phyloP scores from a whole-genome alignment of 805 yeast genomes.

The Metschnikowia continentalis region DNA sequence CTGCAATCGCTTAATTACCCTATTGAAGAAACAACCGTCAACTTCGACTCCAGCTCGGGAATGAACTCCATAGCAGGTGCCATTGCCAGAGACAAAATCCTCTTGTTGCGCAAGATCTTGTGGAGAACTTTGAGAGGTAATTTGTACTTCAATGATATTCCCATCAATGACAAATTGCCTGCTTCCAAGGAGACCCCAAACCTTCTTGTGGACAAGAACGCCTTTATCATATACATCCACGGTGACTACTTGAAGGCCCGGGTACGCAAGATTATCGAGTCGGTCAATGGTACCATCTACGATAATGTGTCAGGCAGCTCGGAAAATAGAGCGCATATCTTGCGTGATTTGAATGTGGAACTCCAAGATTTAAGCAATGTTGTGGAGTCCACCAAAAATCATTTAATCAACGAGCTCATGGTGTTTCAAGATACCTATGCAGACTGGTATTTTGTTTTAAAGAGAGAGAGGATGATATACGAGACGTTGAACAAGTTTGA shows the following conservation, averaged over 20 bases:
- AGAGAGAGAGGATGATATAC: conserved; percentile 56
- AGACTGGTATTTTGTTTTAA: conserved; percentile 32
- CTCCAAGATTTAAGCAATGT: conserved; percentile 31
- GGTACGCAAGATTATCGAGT: conserved; percentile 33
- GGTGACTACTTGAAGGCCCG: conserved; percentile 35
- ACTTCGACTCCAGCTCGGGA: conserved; percentile 19
- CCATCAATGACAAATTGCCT: conserved; percentile 21
- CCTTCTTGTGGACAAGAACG: conserved; percentile 28
- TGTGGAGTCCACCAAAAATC: conserved; percentile 31
- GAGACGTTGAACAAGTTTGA: conserved; percentile 61
- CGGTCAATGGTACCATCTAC: conserved; percentile 37
- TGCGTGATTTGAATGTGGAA: conserved; percentile 29
- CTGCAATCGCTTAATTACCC: conserved; percentile 22
- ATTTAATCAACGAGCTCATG: conserved; percentile 35
- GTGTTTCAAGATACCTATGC: conserved; percentile 34
- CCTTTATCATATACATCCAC: conserved; percentile 38
- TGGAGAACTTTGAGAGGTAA: conserved; percentile 44
- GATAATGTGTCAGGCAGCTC: conserved; percentile 34
- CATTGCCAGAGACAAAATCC: conserved; percentile 32
- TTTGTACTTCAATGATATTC: conserved; percentile 37
- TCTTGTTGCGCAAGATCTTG: conserved; percentile 34
- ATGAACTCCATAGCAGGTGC: conserved; percentile 36
- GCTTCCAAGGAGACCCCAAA: conserved; percentile 16
- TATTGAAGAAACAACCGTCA: conserved; percentile 16
- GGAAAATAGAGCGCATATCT: conserved; percentile 21